Conservation (phyloP, 2,329 filamentous ascomycete species). For the Rosellinia necatrix region DNA sequence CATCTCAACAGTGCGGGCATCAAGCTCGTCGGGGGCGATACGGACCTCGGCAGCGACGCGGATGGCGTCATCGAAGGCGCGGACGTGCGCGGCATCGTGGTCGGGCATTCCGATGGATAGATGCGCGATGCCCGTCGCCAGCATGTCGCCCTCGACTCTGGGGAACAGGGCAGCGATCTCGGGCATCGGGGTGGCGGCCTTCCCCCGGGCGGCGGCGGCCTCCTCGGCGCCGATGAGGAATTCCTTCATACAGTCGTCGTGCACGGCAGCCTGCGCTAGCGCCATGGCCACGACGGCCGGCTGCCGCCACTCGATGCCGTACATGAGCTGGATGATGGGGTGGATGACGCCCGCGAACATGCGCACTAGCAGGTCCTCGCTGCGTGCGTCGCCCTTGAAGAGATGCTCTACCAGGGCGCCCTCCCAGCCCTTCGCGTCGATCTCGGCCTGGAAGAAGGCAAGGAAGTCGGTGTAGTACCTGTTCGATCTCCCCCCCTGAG, state of each 20-base stretch:
- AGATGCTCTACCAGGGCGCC: slow-evolving; percentile 68
- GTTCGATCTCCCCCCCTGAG: no score
- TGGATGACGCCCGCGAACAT: slow-evolving; percentile 74
- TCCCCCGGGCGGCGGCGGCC: slow-evolving; percentile 47
- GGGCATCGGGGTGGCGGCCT: slow-evolving; percentile 40
- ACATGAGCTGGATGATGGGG: slow-evolving; percentile 83
- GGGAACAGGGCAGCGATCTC: slow-evolving; percentile 65
- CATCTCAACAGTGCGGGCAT: slow-evolving; percentile 64
- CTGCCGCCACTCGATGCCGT: slow-evolving; percentile 81
- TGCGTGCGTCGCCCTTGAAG: slow-evolving; percentile 67
- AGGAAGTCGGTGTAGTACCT: slow-evolving; percentile 73
- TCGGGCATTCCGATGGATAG: slow-evolving; percentile 65
- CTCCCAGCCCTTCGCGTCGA: slow-evolving; percentile 66
- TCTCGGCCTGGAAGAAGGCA: slow-evolving; percentile 74
- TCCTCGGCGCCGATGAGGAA: slow-evolving; percentile 61
- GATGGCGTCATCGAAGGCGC: slow-evolving; percentile 67
- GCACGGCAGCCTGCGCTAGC: slow-evolving; percentile 76
- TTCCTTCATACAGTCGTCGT: slow-evolving; percentile 58
- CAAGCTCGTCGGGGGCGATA: slow-evolving; percentile 60
- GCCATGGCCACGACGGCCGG: slow-evolving; percentile 80
- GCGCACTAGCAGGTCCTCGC: slow-evolving; percentile 71
- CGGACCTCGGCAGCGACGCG: slow-evolving; percentile 62
- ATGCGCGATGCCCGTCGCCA: slow-evolving; percentile 58
- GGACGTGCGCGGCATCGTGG: slow-evolving; percentile 67
- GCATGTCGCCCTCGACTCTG: slow-evolving; percentile 60